Evolutionary conservation across 2,329 filamentous ascomycete species (phyloP), one percentile per base, ranked within the genome.

Genomic region (Teratosphaeria pseudoeucalypti): DNA sequence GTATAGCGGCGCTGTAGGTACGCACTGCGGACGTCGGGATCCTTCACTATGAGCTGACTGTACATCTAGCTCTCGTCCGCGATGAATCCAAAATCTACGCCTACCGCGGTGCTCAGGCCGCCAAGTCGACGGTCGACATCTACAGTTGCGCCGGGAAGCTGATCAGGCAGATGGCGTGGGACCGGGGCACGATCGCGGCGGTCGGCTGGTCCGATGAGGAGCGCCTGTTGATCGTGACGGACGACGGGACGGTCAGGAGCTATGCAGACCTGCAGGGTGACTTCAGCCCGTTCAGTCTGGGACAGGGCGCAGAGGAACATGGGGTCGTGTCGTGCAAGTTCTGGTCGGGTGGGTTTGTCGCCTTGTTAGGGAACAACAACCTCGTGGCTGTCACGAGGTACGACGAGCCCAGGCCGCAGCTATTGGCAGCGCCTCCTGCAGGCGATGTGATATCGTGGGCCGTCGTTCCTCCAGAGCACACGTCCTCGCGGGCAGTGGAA

Each of bases 161-260:
- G 60, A 87, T 99, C 63, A 61, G 62, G 56, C 67, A 69, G 54
- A 66, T 67, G 52, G 66, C 88, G 72, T 97, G 92, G 92, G 92
- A 97, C 68, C 90, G 92, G 75, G 90, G 90, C 54, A 11, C 85
- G 2, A 89, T 99, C 70, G 88, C 87, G 73, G 91, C 90, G 1
- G 81, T 99, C 23, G 94, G 94, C 37, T 99, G 94, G 94, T 96
- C 92, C 23, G 92, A 96, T 69, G 90, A 96, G 65, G 94, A 99
- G 79, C 88, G 89, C 71, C 81, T 99, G 54, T 78, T 99, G 3
- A 88, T 96, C 0, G 85, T 97, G 57, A 90, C 91, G 10, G 84
- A 88, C 57, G 92, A 99, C 70, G 94, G 94, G 27, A 92, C 86
- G 1, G 92, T 97, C 52, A 83, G 92, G 61, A 94, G 90, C 73